A percentile compares a stretch with the other conserved stretches of the same genome.
These are phyloP conservation scores for Meredithiella fracta DNA, from an alignment of 2,329 filamentous ascomycete genomes.

Conservation along the genomic window DNA sequence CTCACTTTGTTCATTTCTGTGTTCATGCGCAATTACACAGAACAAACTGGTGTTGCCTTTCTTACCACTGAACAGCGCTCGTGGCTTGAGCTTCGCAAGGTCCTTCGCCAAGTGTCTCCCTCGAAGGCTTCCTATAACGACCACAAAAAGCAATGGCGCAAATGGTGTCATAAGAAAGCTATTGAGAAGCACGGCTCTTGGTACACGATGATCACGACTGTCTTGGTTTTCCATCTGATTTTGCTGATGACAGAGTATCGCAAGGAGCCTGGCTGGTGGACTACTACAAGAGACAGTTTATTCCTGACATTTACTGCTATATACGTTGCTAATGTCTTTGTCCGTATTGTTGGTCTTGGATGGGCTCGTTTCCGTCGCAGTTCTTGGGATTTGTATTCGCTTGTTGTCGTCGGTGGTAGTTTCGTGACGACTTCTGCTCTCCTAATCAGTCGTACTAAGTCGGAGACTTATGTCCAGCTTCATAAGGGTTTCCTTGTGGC, in stretches of 20 bases:
- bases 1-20: conserved; percentile 95
- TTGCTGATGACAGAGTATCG: conserved; percentile 78
- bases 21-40: conserved; percentile 99
- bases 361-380: conserved; percentile 86
- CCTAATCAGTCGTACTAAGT: conserved; percentile 42
- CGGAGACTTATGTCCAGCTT: conserved; percentile 55
- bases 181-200: conserved; percentile 88
- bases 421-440: conserved; percentile 67
- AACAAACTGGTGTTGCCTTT: conserved; percentile 93
- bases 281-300: conserved; percentile 50
- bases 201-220: conserved; percentile 65
- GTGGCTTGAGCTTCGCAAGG: conserved; percentile 87
- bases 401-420: conserved; percentile 63
- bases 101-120: conserved; percentile 80
- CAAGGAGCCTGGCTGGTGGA: conserved; percentile 56
- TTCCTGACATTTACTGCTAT: conserved; percentile 71
- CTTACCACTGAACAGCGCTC: conserved; percentile 90
- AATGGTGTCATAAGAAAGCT: conserved; percentile 88
- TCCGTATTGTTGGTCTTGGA: conserved; percentile 74
- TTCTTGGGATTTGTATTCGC: conserved; percentile 86
- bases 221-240: conserved; percentile 68
- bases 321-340: conserved; percentile 65
- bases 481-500: conserved; percentile 92
- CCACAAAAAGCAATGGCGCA: conserved; percentile 60
- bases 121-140: conserved; percentile 80